These are phyloP conservation scores for Metarhizium rileyi DNA, from an alignment of 2,329 filamentous ascomycete species.

Conservation along the genomic window DNA sequence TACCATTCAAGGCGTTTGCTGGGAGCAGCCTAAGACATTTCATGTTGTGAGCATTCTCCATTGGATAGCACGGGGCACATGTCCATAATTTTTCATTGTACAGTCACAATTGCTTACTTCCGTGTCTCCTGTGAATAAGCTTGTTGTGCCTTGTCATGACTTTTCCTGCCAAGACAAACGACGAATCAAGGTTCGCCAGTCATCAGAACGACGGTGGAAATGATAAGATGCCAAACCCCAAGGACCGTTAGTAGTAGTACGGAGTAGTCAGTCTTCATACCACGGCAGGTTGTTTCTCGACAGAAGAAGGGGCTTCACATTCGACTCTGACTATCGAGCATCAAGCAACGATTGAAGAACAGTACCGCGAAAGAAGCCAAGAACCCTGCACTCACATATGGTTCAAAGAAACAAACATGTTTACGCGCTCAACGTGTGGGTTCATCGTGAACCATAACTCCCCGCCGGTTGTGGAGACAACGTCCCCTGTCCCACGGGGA, in stretches of 20 bases:
- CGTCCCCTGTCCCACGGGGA: neutral
- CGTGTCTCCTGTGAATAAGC: neutral
- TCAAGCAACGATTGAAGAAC: too few species aligned
- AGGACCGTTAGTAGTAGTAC: too few species aligned
- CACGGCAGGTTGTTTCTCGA: too few species aligned
- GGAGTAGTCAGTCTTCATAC: too few species aligned
- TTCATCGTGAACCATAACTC: neutral
- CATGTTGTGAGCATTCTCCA: neutral
- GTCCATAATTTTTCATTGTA: neutral
- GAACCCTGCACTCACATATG: too few species aligned
- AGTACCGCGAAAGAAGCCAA: too few species aligned
- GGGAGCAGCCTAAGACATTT: neutral
- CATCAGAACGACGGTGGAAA: too few species aligned
- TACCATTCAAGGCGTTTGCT: conserved; percentile 12
- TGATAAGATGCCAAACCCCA: too few species aligned
- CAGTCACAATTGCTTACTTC: neutral
- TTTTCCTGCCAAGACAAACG: neutral
- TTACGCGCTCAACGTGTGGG: neutral
- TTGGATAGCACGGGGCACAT: neutral
- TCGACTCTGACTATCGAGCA: too few species aligned
- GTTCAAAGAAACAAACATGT: too few species aligned
- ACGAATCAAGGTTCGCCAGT: too few species aligned
- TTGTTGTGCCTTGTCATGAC: neutral
- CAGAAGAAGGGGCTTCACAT: too few species aligned
- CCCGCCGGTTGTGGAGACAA: neutral